A percentile compares a stretch with the other conserved stretches of the same genome.
Evolutionary conservation across 2,329 filamentous ascomycete species (phyloP).

Genomic region (Venturiaceae sp.): DNA sequence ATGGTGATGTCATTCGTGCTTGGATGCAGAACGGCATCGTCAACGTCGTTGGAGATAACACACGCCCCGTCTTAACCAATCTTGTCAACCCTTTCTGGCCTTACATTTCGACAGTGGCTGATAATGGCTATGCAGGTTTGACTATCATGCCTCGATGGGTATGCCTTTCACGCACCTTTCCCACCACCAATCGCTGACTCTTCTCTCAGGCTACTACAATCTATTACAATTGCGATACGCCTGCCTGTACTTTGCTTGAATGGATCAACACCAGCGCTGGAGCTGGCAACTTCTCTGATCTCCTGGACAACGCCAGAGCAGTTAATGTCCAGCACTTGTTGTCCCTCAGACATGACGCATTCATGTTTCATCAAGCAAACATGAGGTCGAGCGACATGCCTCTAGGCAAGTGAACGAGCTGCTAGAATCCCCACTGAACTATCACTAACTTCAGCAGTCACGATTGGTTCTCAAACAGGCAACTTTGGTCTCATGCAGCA

Average conservation of each 20-base stretch:
- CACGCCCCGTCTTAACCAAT: not conserved
- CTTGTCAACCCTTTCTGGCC: constrained; percentile 3
- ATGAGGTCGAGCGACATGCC: not conserved
- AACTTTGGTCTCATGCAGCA: constrained; percentile 16
- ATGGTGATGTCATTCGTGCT: constrained; percentile 3
- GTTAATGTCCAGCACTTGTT: not conserved
- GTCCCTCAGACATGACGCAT: constrained; percentile 1
- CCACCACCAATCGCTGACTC: not conserved
- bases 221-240: constrained; percentile 6
- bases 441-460: too few relatives aligned
- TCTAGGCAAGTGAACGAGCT: too few relatives aligned
- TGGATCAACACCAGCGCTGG: constrained; percentile 2
- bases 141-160: constrained; percentile 13
- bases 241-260: not conserved
- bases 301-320: not conserved
- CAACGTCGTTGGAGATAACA: constrained; percentile 5
- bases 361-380: constrained; percentile 9
- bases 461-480: not conserved
- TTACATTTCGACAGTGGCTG: not conserved
- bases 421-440: too few relatives aligned
- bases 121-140: constrained; percentile 4
- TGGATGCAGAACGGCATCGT: constrained; percentile 6
- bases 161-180: not conserved
- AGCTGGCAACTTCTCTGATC: not conserved
- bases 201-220: not conserved